Evolutionary conservation across 441 rosid species (phyloP).

Genomic region (Gossypium schwendimanii): DNA sequence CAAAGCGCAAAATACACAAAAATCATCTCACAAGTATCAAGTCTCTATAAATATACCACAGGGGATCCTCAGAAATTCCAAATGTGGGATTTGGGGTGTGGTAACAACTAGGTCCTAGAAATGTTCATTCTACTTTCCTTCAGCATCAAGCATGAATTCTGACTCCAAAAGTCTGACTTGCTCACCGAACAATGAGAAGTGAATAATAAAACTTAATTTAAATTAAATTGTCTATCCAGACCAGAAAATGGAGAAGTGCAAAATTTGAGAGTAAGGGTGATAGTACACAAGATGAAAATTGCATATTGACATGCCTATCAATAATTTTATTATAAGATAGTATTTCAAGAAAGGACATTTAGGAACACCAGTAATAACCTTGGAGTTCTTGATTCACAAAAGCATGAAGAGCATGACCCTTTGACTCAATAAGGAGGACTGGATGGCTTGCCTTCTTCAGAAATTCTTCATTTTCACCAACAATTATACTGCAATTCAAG

Average conservation of each 20-base stretch:
- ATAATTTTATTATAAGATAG: not conserved
- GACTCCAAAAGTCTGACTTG: not conserved
- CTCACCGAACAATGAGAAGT: not conserved
- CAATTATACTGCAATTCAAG: conserved; percentile 43
- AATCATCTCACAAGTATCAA: not conserved
- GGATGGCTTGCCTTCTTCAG: conserved; percentile 50
- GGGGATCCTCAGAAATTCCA: not conserved
- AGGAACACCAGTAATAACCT: conserved; percentile 33
- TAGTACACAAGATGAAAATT: not conserved
- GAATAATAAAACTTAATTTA: not conserved
- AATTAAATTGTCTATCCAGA: not conserved
- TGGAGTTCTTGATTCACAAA: conserved; percentile 68
- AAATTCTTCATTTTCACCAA: conserved; percentile 50
- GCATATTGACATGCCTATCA: not conserved
- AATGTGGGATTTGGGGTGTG: not conserved
- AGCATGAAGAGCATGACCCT: conserved; percentile 82
- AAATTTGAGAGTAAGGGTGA: not conserved
- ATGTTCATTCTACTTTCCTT: not conserved
- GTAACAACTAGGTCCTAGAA: not conserved
- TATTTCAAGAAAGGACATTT: not conserved
- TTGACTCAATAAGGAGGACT: conserved; percentile 64
- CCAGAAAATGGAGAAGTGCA: not conserved
- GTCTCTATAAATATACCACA: not conserved
- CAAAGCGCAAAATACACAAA: not conserved
- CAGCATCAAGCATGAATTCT: not conserved